Conservation (phyloP, 768 basidiomycete species). For the Lactifluus subvellereus region DNA sequence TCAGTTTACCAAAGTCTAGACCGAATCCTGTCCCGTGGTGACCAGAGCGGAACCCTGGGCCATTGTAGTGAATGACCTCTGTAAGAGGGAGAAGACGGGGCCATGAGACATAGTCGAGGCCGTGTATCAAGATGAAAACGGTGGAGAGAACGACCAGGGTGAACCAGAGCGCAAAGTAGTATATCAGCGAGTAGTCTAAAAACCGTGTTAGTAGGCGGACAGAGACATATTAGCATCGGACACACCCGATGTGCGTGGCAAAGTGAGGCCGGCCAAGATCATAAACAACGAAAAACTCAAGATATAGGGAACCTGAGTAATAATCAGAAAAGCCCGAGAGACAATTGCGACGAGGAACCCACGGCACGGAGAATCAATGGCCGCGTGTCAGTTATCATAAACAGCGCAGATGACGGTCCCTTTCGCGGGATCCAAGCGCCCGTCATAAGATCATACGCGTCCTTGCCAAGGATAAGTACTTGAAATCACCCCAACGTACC, state of each 20-base stretch:
- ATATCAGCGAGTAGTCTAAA: constrained; percentile 76
- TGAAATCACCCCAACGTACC: neutral
- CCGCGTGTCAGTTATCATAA: constrained; percentile 69
- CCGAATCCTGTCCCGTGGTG: constrained; percentile 70
- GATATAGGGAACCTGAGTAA: constrained; percentile 71
- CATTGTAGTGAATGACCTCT: constrained; percentile 80
- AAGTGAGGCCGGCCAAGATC: constrained; percentile 78
- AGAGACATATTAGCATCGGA: constrained; percentile 15
- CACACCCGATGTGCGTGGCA: constrained; percentile 84
- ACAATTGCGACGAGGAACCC: constrained; percentile 30
- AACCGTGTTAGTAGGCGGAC: constrained; percentile 7
- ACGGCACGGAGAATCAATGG: constrained; percentile 84
- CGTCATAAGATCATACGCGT: constrained; percentile 91
- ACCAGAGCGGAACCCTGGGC: constrained; percentile 79
- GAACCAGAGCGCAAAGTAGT: constrained; percentile 82
- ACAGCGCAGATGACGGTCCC: constrained; percentile 61
- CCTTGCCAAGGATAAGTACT: constrained; percentile 39
- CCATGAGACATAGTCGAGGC: constrained; percentile 94
- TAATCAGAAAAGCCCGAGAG: constrained; percentile 3
- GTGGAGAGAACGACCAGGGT: constrained; percentile 54
- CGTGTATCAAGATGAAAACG: constrained; percentile 73
- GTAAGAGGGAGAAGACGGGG: constrained; percentile 76
- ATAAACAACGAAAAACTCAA: constrained; percentile 80
- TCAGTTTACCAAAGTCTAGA: constrained; percentile 31
- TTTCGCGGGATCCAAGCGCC: constrained; percentile 85